Evolutionary conservation across 2,329 filamentous ascomycete species (phyloP).

Genomic region (Xylariaceae sp.): DNA sequence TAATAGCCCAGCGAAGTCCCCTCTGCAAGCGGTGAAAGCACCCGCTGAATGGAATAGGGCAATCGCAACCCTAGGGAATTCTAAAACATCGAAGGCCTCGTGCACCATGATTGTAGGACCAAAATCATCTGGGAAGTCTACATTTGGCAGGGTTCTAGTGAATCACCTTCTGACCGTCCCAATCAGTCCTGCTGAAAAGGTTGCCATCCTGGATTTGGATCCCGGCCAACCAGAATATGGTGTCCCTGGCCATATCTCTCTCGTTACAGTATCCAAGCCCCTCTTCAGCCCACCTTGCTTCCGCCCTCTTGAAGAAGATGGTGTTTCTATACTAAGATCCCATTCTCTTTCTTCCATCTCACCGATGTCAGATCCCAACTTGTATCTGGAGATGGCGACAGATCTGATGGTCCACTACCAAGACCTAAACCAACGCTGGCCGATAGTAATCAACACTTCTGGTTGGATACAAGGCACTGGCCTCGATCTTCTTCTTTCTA

Average conservation of each 20-base stretch:
- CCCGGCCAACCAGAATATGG: conserved; percentile 74
- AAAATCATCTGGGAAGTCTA: conserved; percentile 73
- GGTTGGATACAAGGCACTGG: conserved; percentile 72
- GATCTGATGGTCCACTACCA: conserved; percentile 61
- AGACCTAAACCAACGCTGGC: conserved; percentile 40
- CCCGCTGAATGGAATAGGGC: conserved; percentile 60
- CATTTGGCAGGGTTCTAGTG: conserved; percentile 61
- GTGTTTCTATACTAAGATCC: conserved; percentile 47
- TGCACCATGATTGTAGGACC: conserved; percentile 62
- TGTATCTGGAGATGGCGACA: conserved; percentile 61
- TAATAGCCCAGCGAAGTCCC: conserved; percentile 46
- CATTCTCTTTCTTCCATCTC: conserved; percentile 65
- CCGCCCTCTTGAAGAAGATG: conserved; percentile 43
- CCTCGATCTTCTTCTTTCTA: conserved; percentile 56
- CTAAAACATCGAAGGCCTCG: conserved; percentile 33
- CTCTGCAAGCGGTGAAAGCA: conserved; percentile 52
- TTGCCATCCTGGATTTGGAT: conserved; percentile 70
- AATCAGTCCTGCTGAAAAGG: conserved; percentile 26
- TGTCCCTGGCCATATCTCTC: conserved; percentile 64
- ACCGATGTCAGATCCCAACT: conserved; percentile 61
- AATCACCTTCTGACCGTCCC: conserved; percentile 61
- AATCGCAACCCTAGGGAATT: conserved; percentile 43
- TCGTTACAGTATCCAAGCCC: conserved; percentile 56
- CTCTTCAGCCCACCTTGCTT: conserved; percentile 66
- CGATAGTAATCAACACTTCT: conserved; percentile 69